Percentiles rank a stretch among this genome's conserved stretches.
These are phyloP conservation scores for Candida insectalens DNA, from an alignment of 805 yeast genomes.

Conservation along the genomic window DNA sequence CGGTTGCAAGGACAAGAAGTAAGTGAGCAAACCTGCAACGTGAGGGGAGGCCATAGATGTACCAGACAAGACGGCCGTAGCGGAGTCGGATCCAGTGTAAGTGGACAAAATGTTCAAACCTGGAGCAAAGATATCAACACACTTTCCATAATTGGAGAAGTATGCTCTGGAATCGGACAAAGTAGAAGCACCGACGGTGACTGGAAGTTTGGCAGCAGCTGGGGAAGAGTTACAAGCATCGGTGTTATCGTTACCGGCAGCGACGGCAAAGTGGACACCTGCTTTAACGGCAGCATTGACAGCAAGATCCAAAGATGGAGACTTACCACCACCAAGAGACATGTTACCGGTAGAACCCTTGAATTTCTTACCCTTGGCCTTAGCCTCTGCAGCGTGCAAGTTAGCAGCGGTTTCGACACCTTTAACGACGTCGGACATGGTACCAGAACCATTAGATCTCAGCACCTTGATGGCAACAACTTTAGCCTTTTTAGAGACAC, in stretches of 20 bases:
- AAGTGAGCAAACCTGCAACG: conserved; percentile 84
- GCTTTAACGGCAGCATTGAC: conserved; percentile 83
- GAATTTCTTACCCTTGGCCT: conserved; percentile 49
- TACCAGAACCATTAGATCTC: conserved; percentile 74
- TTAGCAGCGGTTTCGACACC: conserved; percentile 82
- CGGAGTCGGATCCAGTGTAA: conserved; percentile 65
- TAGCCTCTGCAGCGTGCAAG: conserved; percentile 44
- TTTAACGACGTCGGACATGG: conserved; percentile 75
- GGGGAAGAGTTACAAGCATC: conserved; percentile 93
- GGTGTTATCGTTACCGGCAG: conserved; percentile 91
- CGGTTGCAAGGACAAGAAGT: conserved; percentile 82
- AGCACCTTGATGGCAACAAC: conserved; percentile 79
- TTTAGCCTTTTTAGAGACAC: conserved; percentile 75
- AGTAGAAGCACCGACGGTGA: conserved; percentile 94
- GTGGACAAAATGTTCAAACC: conserved; percentile 85
- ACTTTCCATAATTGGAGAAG: conserved; percentile 90
- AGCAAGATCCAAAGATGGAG: conserved; percentile 79
- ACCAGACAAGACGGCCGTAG: conserved; percentile 82
- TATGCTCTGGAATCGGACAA: conserved; percentile 84
- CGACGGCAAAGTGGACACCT: conserved; percentile 89
- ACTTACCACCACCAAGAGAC: conserved; percentile 91
- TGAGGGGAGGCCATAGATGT: conserved; percentile 99
- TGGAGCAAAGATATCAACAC: conserved; percentile 96
- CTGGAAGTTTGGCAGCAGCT: conserved; percentile 73
- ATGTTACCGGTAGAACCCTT: conserved; percentile 86